These are phyloP conservation scores for Hypomontagnella submonticulosa DNA, from an alignment of 495 filamentous ascomycete genomes.

Conservation along the genomic window DNA sequence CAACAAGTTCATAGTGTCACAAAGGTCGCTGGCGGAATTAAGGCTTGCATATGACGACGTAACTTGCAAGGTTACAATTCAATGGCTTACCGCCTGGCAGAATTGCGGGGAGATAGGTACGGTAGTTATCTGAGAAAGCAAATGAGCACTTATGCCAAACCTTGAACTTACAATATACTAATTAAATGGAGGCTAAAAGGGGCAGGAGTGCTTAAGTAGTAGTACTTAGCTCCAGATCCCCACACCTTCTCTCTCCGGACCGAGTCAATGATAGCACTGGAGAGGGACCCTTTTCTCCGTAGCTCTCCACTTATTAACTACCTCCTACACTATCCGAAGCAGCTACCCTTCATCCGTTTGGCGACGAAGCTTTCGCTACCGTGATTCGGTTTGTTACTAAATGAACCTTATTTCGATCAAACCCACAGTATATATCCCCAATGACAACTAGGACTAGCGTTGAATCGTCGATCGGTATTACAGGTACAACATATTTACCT, in stretches of 20 bases:
- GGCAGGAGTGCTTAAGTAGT: too few species aligned
- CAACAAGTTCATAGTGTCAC: too few species aligned
- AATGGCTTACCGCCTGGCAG: conserved; percentile 30
- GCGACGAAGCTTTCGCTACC: neutral
- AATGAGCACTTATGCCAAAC: neutral
- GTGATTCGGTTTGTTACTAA: conserved; percentile 25
- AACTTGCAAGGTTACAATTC: neutral
- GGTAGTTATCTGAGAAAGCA: neutral
- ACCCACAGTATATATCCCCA: conserved; percentile 22
- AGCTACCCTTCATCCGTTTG: too few species aligned
- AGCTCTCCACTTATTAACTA: conserved; percentile 16
- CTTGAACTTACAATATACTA: too few species aligned
- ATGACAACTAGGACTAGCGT: neutral
- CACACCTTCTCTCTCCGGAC: neutral
- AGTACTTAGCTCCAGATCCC: too few species aligned
- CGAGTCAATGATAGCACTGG: conserved; percentile 13
- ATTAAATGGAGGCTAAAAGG: too few species aligned
- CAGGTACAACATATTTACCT: conserved; percentile 14
- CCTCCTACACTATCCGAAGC: neutral
- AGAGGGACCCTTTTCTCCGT: conserved; percentile 21
- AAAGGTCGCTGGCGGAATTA: too few species aligned
- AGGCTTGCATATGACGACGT: neutral
- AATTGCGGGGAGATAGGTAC: conserved; percentile 20
- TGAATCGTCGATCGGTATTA: neutral
- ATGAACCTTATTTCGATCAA: conserved; percentile 18